phyloP scores from a whole-genome alignment of 371 early-diverging fungal genomes.

The Apophysomyces variabilis region DNA sequence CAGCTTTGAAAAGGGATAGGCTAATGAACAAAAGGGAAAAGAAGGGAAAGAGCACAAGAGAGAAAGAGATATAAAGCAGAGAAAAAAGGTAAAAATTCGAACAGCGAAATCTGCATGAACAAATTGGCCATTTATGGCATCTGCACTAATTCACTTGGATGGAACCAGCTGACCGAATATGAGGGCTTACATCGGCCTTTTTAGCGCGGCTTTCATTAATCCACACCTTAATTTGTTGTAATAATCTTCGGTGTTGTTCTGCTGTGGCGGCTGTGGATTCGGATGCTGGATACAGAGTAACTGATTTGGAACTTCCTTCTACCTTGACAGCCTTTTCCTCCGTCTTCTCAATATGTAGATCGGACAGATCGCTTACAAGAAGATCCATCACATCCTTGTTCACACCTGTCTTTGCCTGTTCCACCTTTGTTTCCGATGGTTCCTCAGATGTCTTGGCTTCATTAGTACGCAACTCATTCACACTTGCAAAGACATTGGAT shows the following conservation, averaged over 20 bases:
- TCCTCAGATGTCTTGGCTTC: conserved; percentile 6
- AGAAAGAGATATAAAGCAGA: not conserved
- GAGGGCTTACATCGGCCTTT: too few species aligned
- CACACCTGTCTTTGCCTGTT: not conserved
- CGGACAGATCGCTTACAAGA: conserved; percentile 13
- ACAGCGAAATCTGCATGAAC: too few species aligned
- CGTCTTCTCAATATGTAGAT: conserved; percentile 3
- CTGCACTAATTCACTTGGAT: too few species aligned
- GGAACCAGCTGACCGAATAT: too few species aligned
- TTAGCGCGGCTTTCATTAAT: too few species aligned
- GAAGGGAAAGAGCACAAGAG: not conserved
- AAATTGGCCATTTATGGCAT: too few species aligned
- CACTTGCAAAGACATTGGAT: conserved; percentile 15
- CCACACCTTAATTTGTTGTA: too few species aligned
- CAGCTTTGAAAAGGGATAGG: too few species aligned
- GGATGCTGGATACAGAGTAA: not conserved
- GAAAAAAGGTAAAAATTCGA: too few species aligned
- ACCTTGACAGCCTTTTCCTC: not conserved
- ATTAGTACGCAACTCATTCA: not conserved
- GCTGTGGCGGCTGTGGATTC: too few species aligned
- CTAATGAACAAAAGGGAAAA: not conserved
- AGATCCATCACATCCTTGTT: conserved; percentile 19
- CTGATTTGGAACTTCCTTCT: not conserved
- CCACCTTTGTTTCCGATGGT: not conserved
- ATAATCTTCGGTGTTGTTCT: too few species aligned